Evolutionary conservation across 1,284 basidiomycete genomes (phyloP), one percentile per base, ranked within the genome.

Genomic region (Melampsora americana): DNA sequence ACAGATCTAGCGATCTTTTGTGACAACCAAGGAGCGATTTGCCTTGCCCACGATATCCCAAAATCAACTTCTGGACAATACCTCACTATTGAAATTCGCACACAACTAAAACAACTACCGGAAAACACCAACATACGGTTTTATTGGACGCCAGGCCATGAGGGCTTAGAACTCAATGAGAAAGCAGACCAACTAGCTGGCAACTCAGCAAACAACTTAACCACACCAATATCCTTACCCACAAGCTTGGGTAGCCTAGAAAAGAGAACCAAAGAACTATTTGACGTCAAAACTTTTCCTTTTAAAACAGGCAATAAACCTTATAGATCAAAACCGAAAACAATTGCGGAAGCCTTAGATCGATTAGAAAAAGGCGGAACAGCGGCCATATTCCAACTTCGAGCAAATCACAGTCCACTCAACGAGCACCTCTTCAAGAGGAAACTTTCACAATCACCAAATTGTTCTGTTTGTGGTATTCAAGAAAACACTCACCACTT

Each of bases 1-100:
- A 11, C 46, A 48, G 11, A 48, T 48, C 16, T 67, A 3, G 5
- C 28, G 39, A 28, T 67, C 46, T 48, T 67, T 28, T 18, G n/a
- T 50, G 66, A 67, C 44, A 50, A 67, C 44, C 66, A 67, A 28
- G 46, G 39, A 7, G 66, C 26, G 5, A 50, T 67, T 7, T 32
- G n/a, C 2, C 30, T 23, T 23, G 42, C 32, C 9, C 12, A 48
- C 26, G 44, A 28, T 20, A 11, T 20, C 11, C 46, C 46, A 11
- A 11, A 11, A 11, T 11, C 11, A 9, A 26, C 11, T 11, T 20
- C 59, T 11, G 23, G 23, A 9, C 18, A 60, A 20, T 60, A 20
- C 59, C 59, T 28, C 9, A 9, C 11, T 60, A 60, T 60, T 11
- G 23, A 20, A 26, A 60, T 9, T 11, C 46, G 11, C 20, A 48